These are phyloP conservation scores for Coprinopsis cinerea DNA, from an alignment of 768 basidiomycete species.

Conservation along the genomic window DNA sequence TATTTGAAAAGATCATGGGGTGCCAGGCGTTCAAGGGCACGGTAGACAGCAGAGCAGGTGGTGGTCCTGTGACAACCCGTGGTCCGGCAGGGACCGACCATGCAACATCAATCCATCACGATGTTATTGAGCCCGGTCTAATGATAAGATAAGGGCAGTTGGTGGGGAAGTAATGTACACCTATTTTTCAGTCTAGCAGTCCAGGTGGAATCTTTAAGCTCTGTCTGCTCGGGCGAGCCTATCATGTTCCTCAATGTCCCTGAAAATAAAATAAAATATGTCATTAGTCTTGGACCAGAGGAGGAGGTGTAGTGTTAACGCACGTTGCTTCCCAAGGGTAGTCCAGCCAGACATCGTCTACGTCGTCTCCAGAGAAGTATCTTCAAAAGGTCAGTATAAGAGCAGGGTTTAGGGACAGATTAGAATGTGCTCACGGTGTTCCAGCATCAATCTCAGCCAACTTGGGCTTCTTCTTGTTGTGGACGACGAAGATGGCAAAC, in stretches of 20 bases:
- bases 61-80: too few species aligned
- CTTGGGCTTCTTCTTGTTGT: constrained; percentile 91
- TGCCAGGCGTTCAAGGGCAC: too few species aligned
- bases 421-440: constrained; percentile 43
- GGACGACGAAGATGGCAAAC: constrained; percentile 91
- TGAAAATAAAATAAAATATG: constrained; percentile 18
- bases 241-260: constrained; percentile 76
- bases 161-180: too few species aligned
- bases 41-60: too few species aligned
- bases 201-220: neutral
- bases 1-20: too few species aligned
- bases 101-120: too few species aligned
- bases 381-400: constrained; percentile 23
- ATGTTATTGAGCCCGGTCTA: too few species aligned
- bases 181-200: too few species aligned
- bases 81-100: too few species aligned
- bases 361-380: constrained; percentile 80
- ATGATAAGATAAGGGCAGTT: too few species aligned
- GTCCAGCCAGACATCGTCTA: constrained; percentile 73
- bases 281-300: constrained; percentile 5
- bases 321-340: constrained; percentile 80
- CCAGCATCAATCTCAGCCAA: constrained; percentile 64
- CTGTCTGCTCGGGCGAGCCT: constrained; percentile 43
- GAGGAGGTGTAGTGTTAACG: constrained; percentile 18
- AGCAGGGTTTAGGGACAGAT: constrained; percentile 4